phyloP scores from a whole-genome alignment of 768 basidiomycete species.

The Dioszegia hungarica region DNA sequence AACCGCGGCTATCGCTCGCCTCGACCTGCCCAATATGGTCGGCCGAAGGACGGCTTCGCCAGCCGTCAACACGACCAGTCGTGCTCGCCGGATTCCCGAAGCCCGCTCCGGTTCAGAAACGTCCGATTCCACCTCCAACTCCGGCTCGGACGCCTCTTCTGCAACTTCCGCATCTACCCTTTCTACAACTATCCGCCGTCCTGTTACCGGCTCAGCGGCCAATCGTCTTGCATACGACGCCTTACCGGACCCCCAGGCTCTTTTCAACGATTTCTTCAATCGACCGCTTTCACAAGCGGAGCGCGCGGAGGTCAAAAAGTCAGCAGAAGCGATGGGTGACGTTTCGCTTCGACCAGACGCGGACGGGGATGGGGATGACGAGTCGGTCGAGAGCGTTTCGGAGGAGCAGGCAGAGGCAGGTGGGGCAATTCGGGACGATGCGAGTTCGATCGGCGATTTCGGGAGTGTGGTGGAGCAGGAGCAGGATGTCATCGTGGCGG shows the following conservation, averaged over 20 bases:
- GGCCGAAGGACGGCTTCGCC: no score
- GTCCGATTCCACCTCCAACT: neutral
- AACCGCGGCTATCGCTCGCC: neutral
- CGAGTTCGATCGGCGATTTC: conserved; percentile 6
- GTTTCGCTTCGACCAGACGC: neutral
- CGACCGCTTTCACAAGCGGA: neutral
- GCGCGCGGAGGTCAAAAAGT: neutral
- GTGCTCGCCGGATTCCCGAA: no score
- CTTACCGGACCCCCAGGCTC: neutral
- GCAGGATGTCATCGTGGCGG: neutral
- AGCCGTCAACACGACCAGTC: no score
- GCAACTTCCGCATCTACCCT: no score
- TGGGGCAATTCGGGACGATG: neutral
- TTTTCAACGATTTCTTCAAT: conserved; percentile 2
- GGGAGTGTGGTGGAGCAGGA: neutral
- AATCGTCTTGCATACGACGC: neutral
- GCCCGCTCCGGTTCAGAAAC: no score
- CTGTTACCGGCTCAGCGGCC: neutral
- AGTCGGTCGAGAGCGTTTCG: neutral
- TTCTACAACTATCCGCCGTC: neutral
- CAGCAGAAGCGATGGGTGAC: neutral
- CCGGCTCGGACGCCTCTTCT: no score
- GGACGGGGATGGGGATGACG: neutral
- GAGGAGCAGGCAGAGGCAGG: neutral
- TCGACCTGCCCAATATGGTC: neutral